phyloP scores from a whole-genome alignment of 164 flowering plant genomes.

The Nymphaea thermarum region DNA sequence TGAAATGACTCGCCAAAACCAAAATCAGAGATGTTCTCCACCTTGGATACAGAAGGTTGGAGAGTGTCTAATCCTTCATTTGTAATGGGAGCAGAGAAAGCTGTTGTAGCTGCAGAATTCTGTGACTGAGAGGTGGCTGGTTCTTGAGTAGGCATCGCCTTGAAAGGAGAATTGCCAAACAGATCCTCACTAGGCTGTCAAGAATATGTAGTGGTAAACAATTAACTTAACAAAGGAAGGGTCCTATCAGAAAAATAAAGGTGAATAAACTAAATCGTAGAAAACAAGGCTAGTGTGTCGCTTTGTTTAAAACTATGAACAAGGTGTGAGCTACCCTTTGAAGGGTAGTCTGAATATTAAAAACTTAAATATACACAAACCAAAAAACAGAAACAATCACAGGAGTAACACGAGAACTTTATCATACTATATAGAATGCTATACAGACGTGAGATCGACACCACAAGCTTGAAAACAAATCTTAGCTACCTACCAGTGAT shows the following conservation, averaged over 20 bases:
- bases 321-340: too few species aligned
- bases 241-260: not conserved
- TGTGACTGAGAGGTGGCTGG: constrained; percentile 19
- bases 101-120: constrained; percentile 14
- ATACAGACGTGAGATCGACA: too few species aligned
- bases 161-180: constrained; percentile 90
- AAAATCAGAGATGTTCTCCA: constrained; percentile 19
- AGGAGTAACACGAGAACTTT: too few species aligned
- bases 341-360: too few species aligned
- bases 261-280: not conserved
- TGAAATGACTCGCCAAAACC: constrained; percentile 38
- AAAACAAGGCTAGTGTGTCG: too few species aligned
- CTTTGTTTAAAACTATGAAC: too few species aligned
- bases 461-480: too few species aligned
- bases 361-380: too few species aligned
- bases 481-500: too few species aligned
- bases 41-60: not conserved
- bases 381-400: too few species aligned
- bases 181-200: constrained; percentile 80
- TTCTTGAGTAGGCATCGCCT: constrained; percentile 49
- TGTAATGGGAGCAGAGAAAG: constrained; percentile 8
- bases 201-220: not conserved
- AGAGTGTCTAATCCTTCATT: not conserved
- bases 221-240: not conserved
- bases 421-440: too few species aligned